Evolutionary conservation across 2,329 filamentous ascomycete species (phyloP).

Genomic region (Rutstroemia sydowiana): DNA sequence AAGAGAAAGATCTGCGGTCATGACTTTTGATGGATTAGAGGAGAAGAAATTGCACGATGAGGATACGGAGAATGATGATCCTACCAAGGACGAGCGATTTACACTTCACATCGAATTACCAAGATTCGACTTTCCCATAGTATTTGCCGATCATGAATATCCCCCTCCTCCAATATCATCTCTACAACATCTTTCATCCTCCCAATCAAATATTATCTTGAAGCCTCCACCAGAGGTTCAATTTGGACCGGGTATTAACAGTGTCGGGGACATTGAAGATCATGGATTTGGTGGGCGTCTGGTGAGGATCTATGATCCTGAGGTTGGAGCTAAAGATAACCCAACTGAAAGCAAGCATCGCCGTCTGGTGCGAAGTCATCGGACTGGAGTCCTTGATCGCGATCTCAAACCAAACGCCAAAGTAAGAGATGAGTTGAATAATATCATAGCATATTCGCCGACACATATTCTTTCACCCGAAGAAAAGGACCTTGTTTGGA

Average conservation of each 20-base stretch:
- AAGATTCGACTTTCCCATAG: constrained; percentile 89
- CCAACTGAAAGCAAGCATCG: constrained; percentile 94
- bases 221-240: constrained; percentile 84
- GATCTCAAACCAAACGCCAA: constrained; percentile 95
- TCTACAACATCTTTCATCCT: constrained; percentile 55
- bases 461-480: constrained; percentile 82
- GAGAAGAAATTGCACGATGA: constrained; percentile 30
- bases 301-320: constrained; percentile 86
- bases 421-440: constrained; percentile 86
- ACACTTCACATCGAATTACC: constrained; percentile 86
- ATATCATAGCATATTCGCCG: constrained; percentile 85
- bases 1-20: constrained; percentile 25
- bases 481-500: constrained; percentile 95
- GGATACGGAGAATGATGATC: constrained; percentile 32
- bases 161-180: constrained; percentile 75
- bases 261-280: constrained; percentile 44
- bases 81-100: constrained; percentile 53
- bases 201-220: constrained; percentile 61
- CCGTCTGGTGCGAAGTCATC: constrained; percentile 77
- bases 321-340: constrained; percentile 82
- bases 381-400: constrained; percentile 89
- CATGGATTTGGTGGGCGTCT: constrained; percentile 51
- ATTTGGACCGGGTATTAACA: constrained; percentile 82
- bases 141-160: constrained; percentile 93
- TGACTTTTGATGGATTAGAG: constrained; percentile 26